A percentile compares a stretch with the other conserved stretches of the same genome.
Evolutionary conservation across 495 filamentous ascomycete species (phyloP).

Genomic region (Letharia lupina): DNA sequence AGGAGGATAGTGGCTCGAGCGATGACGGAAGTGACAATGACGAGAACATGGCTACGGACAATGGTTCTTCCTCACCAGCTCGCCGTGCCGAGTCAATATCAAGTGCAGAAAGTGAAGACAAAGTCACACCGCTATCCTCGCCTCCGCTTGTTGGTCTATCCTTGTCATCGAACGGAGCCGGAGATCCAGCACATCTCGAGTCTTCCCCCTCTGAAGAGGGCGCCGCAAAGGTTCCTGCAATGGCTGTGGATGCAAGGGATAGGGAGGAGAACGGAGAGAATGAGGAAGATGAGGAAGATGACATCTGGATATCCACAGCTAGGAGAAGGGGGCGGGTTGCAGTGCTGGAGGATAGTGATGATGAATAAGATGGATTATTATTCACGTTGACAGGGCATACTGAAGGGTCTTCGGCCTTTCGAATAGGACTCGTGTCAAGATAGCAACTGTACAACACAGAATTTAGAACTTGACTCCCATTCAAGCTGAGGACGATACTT

Average conservation of each 20-base stretch:
- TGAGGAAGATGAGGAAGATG: constrained; percentile 28
- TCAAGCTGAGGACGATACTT: too few species aligned
- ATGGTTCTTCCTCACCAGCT: constrained; percentile 20
- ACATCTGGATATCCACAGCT: constrained; percentile 28
- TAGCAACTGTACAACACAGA: too few species aligned
- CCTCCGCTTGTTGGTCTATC: constrained; percentile 17
- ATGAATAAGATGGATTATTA: constrained; percentile 25
- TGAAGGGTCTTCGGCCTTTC: too few species aligned
- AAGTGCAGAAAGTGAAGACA: constrained; percentile 9
- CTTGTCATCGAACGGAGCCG: background rate
- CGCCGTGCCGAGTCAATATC: constrained; percentile 19
- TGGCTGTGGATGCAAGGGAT: constrained; percentile 3
- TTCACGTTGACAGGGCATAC: constrained; percentile 20
- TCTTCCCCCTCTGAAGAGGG: background rate
- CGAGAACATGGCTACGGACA: constrained; percentile 22
- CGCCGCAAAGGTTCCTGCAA: background rate
- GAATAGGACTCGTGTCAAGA: too few species aligned
- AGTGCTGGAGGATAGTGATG: constrained; percentile 46
- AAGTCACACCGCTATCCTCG: constrained; percentile 30
- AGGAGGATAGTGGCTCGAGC: constrained; percentile 16
- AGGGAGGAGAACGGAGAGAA: background rate
- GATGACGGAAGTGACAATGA: constrained; percentile 25
- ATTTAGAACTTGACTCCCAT: too few species aligned
- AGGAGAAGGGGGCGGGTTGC: constrained; percentile 38
- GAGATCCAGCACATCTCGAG: constrained; percentile 29